These are phyloP conservation scores for Globisporangium acanthophoron DNA, from an alignment of 352 stramenopile species.

Conservation along the genomic window DNA sequence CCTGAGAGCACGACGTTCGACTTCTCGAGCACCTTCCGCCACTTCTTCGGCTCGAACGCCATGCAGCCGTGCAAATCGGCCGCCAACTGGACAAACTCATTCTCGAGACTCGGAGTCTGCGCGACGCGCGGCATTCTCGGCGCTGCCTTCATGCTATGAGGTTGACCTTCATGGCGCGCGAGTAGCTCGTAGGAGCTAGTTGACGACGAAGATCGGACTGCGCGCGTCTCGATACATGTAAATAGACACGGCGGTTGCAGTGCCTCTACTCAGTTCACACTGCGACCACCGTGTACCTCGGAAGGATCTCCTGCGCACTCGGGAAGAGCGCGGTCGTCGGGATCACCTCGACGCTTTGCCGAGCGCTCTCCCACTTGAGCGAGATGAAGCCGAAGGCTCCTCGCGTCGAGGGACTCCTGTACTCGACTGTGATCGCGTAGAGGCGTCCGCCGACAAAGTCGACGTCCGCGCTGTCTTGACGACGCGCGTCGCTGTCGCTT, in stretches of 20 bases:
- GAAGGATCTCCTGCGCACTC: conserved; percentile 21
- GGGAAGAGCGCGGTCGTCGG: conserved; percentile 19
- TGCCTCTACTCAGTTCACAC: conserved; percentile 4
- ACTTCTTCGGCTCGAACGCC: conserved; percentile 55
- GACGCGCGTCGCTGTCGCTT: conserved; percentile 3
- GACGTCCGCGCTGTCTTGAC: conserved; percentile 6
- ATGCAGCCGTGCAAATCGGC: conserved; percentile 40
- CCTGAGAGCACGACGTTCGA: conserved; percentile 20
- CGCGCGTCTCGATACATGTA: no score
- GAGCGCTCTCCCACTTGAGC: conserved; percentile 25
- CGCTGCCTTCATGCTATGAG: not conserved
- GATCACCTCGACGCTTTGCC: conserved; percentile 19
- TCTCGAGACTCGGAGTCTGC: conserved; percentile 1
- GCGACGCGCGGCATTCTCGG: not conserved
- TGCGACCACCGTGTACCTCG: conserved; percentile 17
- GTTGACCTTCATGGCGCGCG: no score
- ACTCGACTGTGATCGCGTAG: conserved; percentile 42
- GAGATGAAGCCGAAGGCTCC: conserved; percentile 13
- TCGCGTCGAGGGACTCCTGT: conserved; percentile 16
- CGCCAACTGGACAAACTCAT: conserved; percentile 47
- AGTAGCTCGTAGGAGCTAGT: no score
- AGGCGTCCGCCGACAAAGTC: conserved; percentile 23
- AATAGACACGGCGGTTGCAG: no score
- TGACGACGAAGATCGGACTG: no score
- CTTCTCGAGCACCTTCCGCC: conserved; percentile 38